Base-by-base conservation (phyloP, 2,329 filamentous ascomycete species). In the Trichoderma afroharzianum region DNA sequence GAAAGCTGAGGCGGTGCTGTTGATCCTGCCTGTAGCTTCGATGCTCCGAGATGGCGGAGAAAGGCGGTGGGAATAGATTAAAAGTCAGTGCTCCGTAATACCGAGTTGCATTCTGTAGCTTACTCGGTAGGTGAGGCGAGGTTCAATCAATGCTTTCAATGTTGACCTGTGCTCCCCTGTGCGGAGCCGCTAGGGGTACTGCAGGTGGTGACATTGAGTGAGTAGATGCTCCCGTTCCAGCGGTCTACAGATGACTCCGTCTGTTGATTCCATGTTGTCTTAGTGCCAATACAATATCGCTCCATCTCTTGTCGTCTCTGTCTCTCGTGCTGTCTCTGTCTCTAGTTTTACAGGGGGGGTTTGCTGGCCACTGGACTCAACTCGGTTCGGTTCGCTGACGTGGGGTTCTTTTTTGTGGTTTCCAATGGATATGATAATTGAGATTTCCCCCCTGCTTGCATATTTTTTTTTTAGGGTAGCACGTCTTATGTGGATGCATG, bases 21-120 rank as follows among this genome's bases (percentile, higher is more conserved):
- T 50, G 43, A 21, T 50, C 3, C 26, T n/a, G n/a, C 43, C 4
- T 47, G n/a, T 47, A 18, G 43, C n/a, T 4, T 47, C n/a, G 43
- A 47, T 47, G 14, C 6, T 9, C 1, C 28, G 43, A 26, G 12
- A 43, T 39, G n/a, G 62, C 12, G 28, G n/a, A 66, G 47, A 66
- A 66, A 66, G 63, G 63, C 63, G 63, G 63, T 66, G 63, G 63
- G 63, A 12, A 36, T 33, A 59, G 55, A 59, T 59, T 59, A 59
- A 33, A n/a, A 43, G 39, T n/a, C 39, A n/a, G 26, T 5, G 47
- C 26, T 18, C 18, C 39, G 36, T 28, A 36, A 43, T 53, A 30
- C n/a, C 43, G 43, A 50, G 43, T 21, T 50, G 43, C 18, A 50
- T 50, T 50, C 43, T 53, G 47, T 24, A 24, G 47, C 47, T 53